Percentiles rank a stretch among this genome's conserved stretches.
phyloP scores from a whole-genome alignment of 495 filamentous ascomycete genomes.

The Neurospora sp. region DNA sequence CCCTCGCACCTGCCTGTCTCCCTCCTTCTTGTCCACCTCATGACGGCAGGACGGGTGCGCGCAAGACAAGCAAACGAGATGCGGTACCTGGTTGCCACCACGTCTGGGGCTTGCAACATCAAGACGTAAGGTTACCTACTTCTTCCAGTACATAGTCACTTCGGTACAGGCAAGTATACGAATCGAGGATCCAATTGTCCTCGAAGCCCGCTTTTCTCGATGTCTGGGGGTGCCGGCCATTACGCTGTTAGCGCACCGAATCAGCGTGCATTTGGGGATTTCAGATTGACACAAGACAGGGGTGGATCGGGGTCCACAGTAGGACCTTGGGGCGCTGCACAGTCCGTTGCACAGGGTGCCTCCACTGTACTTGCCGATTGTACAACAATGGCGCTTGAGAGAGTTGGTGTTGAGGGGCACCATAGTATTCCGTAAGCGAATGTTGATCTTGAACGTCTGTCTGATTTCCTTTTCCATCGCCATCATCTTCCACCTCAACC shows the following conservation, averaged over 20 bases:
- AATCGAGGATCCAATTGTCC: neutral
- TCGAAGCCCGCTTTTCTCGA: neutral
- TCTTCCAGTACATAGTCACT: neutral
- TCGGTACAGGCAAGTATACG: neutral
- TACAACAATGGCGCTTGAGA: neutral
- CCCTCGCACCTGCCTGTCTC: neutral
- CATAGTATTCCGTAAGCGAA: neutral
- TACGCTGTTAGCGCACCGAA: neutral
- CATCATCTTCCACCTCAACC: neutral
- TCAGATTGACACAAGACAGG: neutral
- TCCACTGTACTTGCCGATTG: neutral
- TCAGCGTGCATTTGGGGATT: neutral
- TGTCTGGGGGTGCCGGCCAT: neutral
- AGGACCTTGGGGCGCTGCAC: neutral
- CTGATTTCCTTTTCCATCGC: neutral
- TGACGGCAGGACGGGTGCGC: neutral
- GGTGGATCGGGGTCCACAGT: neutral
- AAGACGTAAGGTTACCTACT: neutral
- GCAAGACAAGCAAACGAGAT: neutral
- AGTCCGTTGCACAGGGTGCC: neutral
- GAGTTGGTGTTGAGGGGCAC: neutral
- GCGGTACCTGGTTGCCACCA: neutral
- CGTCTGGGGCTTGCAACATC: neutral
- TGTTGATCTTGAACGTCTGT: neutral
- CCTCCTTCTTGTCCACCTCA: neutral